Evolutionary conservation across 495 filamentous ascomycete genomes (phyloP), one percentile per base, ranked within the genome.

Genomic region (Trichoderma gamsii): DNA sequence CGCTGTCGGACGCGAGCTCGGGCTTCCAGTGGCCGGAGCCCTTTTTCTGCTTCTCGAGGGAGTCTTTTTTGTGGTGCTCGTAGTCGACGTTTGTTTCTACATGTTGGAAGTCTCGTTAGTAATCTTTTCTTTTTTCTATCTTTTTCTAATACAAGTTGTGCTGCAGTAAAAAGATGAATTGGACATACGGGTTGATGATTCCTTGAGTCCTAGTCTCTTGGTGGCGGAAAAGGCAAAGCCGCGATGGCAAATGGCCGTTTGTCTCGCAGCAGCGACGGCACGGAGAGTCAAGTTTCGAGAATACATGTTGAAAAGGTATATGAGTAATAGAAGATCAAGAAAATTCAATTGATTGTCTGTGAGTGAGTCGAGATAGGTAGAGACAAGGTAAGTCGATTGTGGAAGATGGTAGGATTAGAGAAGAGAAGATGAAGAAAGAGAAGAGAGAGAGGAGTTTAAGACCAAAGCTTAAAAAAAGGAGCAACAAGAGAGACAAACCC

Each of bases 11-110:
- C 6, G 91, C 90, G 67, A 97, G 77, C 74, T 91, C 88, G 23
- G 87, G 80, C 77, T 90, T 90, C 93, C 93, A 96, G 71, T 92
- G 84, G 15, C 81, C 90, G 77, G 89, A 87, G 25, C 93, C 93
- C 15, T 86, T 79, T 79, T 90, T 90, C 66, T 87, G 83, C 79
- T 88, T 88, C 73, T 82, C 77, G 67, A 96, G 70, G 44, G 85
- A 83, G 64, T 92, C 86, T 63, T 91, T 78, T 80, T 96, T 96
- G 72, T 93, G 83, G 63, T 82, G 73, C 72, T 94, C 91, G 68
- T 87, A 85, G 71, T 85, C 74, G 35, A 44, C 11, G 27, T 64
- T 32, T 41, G 56, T 61, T 32, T 61, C 56, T 61, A 0, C n/a
- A 15, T 49, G 12, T 11, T 4, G 11, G 1, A 29, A 27, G 2